Evolutionary conservation across 768 basidiomycete genomes (phyloP).

Genomic region (Suillus discolor): DNA sequence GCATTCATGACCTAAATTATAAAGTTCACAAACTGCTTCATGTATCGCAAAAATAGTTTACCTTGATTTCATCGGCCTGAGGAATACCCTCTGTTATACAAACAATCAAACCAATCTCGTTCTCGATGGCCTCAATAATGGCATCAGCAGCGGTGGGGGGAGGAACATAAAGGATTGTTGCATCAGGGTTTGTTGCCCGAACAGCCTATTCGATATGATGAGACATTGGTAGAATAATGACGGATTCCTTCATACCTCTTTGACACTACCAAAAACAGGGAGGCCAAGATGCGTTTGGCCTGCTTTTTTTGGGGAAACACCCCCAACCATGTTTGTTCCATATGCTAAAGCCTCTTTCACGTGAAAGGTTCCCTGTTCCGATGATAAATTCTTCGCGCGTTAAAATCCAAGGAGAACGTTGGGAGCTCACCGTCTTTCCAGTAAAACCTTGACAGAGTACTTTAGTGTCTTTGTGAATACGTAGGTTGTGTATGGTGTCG

Average conservation of each 20-base stretch:
- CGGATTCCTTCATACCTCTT: constrained; percentile 60
- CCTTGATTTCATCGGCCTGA: constrained; percentile 93
- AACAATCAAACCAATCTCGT: constrained; percentile 96
- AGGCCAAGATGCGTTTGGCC: constrained; percentile 94
- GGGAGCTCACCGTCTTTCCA: constrained; percentile 81
- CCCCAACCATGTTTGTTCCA: constrained; percentile 97
- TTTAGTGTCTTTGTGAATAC: constrained; percentile 92
- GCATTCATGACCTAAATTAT: constrained; percentile 81
- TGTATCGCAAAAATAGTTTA: constrained; percentile 32
- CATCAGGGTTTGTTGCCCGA: constrained; percentile 83
- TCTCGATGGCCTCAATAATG: constrained; percentile 98
- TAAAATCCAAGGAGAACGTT: background rate
- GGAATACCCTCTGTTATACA: constrained; percentile 99
- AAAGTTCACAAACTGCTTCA: background rate
- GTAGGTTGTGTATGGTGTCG: constrained; percentile 88
- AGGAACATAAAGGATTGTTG: constrained; percentile 95
- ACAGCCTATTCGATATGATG: constrained; percentile 64
- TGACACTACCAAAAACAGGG: constrained; percentile 90
- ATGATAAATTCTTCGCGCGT: constrained; percentile 9
- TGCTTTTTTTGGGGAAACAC: constrained; percentile 95
- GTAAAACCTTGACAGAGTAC: constrained; percentile 93
- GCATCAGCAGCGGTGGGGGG: constrained; percentile 96
- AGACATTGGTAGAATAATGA: constrained; percentile 7
- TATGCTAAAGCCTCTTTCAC: constrained; percentile 89
- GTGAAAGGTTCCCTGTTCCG: constrained; percentile 90